phyloP scores from a whole-genome alignment of 148 eudicot species.

The Fagopyrum homotropicum region DNA sequence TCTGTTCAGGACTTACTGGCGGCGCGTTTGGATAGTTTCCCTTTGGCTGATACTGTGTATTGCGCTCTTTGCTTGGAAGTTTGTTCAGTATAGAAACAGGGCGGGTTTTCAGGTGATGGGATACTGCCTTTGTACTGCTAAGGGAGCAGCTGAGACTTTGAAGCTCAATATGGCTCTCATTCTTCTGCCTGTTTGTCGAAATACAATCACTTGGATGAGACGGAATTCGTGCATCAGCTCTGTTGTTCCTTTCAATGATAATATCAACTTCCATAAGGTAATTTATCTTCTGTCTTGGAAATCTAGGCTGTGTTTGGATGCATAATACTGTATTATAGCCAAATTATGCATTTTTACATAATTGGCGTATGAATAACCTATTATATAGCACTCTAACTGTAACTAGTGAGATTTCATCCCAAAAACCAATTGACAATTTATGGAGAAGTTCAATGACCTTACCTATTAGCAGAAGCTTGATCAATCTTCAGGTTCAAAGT shows the following conservation, averaged over 20 bases:
- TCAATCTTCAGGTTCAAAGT: background rate
- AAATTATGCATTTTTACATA: too few species aligned
- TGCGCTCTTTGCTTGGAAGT: conserved; percentile 29
- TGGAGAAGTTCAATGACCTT: too few species aligned
- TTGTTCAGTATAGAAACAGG: conserved; percentile 25
- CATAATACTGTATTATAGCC: too few species aligned
- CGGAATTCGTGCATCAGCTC: conserved; percentile 18
- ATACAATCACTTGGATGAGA: conserved; percentile 33
- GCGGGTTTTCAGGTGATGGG: conserved; percentile 37
- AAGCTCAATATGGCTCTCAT: conserved; percentile 44
- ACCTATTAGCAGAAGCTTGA: background rate
- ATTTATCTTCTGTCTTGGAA: background rate
- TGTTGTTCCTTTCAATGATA: conserved; percentile 31
- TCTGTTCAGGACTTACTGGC: conserved; percentile 25
- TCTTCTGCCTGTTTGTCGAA: conserved; percentile 34
- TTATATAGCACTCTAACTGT: too few species aligned
- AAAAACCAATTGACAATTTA: too few species aligned
- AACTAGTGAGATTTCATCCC: too few species aligned
- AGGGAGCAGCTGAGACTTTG: conserved; percentile 44
- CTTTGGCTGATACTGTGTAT: conserved; percentile 26
- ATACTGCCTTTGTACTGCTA: conserved; percentile 33
- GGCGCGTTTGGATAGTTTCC: conserved; percentile 25
- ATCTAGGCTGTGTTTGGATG: background rate
- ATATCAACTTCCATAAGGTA: conserved; percentile 41
- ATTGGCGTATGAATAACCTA: too few species aligned